Base-by-base conservation (phyloP, 345 rosid species). In the Eucalyptus paniculata region DNA sequence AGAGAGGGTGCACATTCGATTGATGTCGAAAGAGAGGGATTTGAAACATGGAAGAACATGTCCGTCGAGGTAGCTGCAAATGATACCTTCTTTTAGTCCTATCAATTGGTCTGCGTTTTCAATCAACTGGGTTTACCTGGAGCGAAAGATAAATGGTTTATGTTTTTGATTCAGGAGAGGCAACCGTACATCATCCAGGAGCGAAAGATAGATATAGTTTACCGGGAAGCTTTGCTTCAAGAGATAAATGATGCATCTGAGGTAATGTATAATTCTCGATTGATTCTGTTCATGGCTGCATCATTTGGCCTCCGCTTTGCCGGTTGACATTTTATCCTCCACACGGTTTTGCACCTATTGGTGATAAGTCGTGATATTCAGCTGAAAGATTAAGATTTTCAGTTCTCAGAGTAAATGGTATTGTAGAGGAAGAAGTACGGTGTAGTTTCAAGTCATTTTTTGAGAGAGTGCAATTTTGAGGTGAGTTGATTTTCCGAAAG, bases 21-120 rank as follows among this genome's bases (percentile, higher is more conserved):
- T 90, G 95, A 94, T 45, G 90, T 93, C 62, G 95, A 95, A 53
- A 82, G 92, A 87, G 89, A 90, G 90, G 97, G 96, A 88, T 96
- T 96, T 67, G 92, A 92, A 62, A 89, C 67, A 40, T 97, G 99
- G 98, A 95, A 94, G 93, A 93, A 88, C 67, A 95, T 96, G 98
- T 89, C 95, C 15, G 17, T 77, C 23, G 90, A 94, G 98, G 99
- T 97, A 93, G 86, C 85, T 11, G 9, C 47, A 40, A 37, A 26
- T 40, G 86, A 80, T 88, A 67, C 32, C 60, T 44, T 58, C 15
- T 2, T 11, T 54, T 62, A 86, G 87, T 58, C 50, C 89, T 89
- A 28, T 82, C 47, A 40, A 21, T 77, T 4, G 13, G 30, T 40
- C 16, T 1, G 47, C 9, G 2, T 77, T 44, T 42, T 40, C 17